phyloP scores from a whole-genome alignment of 306 rosid genomes.

The Erythrophleum fordii region DNA sequence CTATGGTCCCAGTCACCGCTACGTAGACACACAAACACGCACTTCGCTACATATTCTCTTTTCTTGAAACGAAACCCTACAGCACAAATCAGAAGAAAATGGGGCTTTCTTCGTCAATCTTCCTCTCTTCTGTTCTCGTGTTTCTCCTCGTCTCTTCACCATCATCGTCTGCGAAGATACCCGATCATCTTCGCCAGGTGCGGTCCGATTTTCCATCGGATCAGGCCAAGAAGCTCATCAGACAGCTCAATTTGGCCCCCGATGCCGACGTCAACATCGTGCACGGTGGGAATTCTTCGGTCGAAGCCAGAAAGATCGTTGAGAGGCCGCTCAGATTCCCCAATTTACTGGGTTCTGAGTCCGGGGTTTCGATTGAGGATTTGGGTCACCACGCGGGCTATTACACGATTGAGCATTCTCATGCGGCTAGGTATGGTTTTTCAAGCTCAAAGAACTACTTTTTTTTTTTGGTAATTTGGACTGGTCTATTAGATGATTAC shows the following conservation, averaged over 20 bases:
- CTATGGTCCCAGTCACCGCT: background rate
- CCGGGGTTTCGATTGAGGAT: constrained; percentile 64
- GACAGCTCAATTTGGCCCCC: constrained; percentile 65
- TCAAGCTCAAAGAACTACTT: background rate
- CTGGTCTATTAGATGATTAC: background rate
- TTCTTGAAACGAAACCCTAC: background rate
- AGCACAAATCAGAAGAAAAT: constrained; percentile 19
- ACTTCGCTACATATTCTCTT: background rate
- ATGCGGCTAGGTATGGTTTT: constrained; percentile 64
- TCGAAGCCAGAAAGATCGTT: constrained; percentile 50
- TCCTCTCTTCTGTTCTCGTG: constrained; percentile 10
- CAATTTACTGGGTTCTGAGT: constrained; percentile 49
- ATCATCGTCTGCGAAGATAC: constrained; percentile 34
- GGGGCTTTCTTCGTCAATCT: constrained; percentile 22
- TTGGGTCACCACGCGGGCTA: constrained; percentile 95
- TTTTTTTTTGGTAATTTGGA: background rate
- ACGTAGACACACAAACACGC: background rate
- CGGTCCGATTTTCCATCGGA: constrained; percentile 50
- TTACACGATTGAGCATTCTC: constrained; percentile 78
- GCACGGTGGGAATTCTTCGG: constrained; percentile 14
- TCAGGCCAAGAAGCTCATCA: constrained; percentile 62
- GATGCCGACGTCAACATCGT: constrained; percentile 51
- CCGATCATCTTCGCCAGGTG: constrained; percentile 39
- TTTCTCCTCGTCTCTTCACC: constrained; percentile 35
- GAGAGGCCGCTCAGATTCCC: constrained; percentile 80